Percentiles rank a stretch among this genome's conserved stretches.
phyloP scores from a whole-genome alignment of 306 rosid genomes.

The Rosa chinensis region DNA sequence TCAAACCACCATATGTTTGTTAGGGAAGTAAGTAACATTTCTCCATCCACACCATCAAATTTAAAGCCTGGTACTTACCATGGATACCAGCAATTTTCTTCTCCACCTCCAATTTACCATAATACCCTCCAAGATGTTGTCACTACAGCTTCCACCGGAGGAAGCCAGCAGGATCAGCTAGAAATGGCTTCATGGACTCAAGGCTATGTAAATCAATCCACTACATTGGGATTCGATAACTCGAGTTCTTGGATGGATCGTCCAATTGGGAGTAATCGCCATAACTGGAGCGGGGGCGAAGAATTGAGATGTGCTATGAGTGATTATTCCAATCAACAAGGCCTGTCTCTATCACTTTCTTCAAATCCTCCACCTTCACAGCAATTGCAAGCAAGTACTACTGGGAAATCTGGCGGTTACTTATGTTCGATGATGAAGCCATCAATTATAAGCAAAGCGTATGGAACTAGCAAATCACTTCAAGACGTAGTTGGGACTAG shows the following conservation, averaged over 20 bases:
- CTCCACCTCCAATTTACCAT: slow-evolving; percentile 34
- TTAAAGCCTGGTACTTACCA: slow-evolving; percentile 27
- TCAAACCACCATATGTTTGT: slow-evolving; percentile 18
- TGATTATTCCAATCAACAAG: slow-evolving; percentile 67
- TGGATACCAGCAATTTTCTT: slow-evolving; percentile 34
- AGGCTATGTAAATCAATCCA: slow-evolving; percentile 38
- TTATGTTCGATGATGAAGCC: slow-evolving; percentile 40
- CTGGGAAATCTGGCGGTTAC: slow-evolving; percentile 15
- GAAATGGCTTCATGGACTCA: slow-evolving; percentile 35
- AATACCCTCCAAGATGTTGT: slow-evolving; percentile 56
- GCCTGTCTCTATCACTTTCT: slow-evolving; percentile 76
- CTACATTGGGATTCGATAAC: slow-evolving; percentile 32
- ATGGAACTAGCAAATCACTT: slow-evolving; percentile 43
- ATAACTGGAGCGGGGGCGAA: slow-evolving; percentile 23
- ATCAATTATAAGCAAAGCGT: slow-evolving; percentile 41
- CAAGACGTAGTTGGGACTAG: slow-evolving; percentile 55
- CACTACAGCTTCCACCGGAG: slow-evolving; percentile 38
- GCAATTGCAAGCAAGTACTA: slow-evolving; percentile 28
- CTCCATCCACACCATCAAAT: slow-evolving; percentile 25
- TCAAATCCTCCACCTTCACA: slow-evolving; percentile 57
- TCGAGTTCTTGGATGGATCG: slow-evolving; percentile 44
- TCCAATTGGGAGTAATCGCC: slow-evolving; percentile 25
- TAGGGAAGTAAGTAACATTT: slow-evolving; percentile 28
- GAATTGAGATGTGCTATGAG: slow-evolving; percentile 24
- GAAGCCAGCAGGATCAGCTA: slow-evolving; percentile 22